phyloP scores from a whole-genome alignment of 768 basidiomycete genomes.

The Rhodosporidiobolus sp. region DNA sequence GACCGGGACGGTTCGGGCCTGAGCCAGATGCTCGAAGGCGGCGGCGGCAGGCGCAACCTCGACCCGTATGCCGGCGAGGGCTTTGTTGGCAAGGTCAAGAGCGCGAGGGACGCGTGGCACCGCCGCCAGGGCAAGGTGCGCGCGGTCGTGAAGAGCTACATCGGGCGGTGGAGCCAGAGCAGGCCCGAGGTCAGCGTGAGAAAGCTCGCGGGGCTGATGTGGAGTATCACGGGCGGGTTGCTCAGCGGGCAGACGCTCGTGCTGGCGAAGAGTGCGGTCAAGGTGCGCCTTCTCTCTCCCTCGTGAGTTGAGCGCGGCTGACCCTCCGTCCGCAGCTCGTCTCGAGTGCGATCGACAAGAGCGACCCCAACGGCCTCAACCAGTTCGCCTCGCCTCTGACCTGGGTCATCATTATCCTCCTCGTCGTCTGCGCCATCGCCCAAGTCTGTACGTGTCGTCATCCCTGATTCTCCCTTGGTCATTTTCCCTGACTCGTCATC shows the following conservation, averaged over 20 bases:
- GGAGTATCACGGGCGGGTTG: slow-evolving; percentile 89
- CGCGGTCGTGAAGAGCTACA: neutral
- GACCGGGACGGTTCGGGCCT: slow-evolving; percentile 18
- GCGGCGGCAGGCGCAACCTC: slow-evolving; percentile 23
- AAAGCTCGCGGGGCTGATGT: slow-evolving; percentile 88
- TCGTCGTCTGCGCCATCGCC: slow-evolving; percentile 69
- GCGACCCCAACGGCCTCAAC: slow-evolving; percentile 29
- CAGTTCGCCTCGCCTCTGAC: slow-evolving; percentile 35
- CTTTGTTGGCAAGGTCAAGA: slow-evolving; percentile 6
- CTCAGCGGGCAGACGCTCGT: slow-evolving; percentile 85
- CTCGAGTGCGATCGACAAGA: slow-evolving; percentile 26
- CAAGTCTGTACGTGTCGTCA: slow-evolving; percentile 81
- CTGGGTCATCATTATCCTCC: slow-evolving; percentile 62
- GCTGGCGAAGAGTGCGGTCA: slow-evolving; percentile 62
- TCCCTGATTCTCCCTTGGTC: slow-evolving; percentile 52
- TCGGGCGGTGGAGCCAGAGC: slow-evolving; percentile 28
- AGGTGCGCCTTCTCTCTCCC: slow-evolving; percentile 56
- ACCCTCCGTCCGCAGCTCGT: slow-evolving; percentile 55
- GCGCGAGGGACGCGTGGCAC: slow-evolving; percentile 5
- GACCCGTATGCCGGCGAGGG: slow-evolving; percentile 58
- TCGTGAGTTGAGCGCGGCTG: slow-evolving; percentile 55
- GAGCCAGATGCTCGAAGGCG: slow-evolving; percentile 23
- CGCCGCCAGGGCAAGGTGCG: slow-evolving; percentile 13
- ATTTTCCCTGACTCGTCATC: neutral
- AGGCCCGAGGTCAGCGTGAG: slow-evolving; percentile 70